Conservation (phyloP, 163 green algal species). For the Prototheca cutis region DNA sequence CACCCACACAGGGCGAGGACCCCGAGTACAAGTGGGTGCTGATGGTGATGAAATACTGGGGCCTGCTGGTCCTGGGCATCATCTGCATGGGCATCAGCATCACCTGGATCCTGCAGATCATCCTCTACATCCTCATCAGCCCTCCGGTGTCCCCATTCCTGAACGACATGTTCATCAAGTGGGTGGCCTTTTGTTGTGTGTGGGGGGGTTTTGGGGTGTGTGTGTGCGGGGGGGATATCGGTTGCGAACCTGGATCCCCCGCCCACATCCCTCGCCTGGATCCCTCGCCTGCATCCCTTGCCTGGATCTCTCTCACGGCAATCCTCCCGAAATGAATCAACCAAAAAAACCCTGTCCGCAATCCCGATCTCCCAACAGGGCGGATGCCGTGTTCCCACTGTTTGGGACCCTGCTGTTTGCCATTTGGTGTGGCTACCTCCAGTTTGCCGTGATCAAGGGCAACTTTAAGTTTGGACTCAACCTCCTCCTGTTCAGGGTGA, state of each 20-base stretch:
- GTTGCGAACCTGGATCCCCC: no score
- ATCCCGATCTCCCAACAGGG: not conserved
- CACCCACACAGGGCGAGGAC: conserved; percentile 79
- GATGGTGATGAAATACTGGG: conserved; percentile 76
- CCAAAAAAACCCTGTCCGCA: no score
- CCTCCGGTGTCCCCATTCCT: conserved; percentile 75
- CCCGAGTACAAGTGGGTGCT: conserved; percentile 77
- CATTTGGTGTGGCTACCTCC: conserved; percentile 90
- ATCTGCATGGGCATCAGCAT: conserved; percentile 56
- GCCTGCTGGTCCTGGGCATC: conserved; percentile 65
- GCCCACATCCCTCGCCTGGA: no score
- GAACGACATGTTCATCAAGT: conserved; percentile 63
- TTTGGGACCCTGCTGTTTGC: conserved; percentile 84
- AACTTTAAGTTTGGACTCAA: conserved; percentile 82
- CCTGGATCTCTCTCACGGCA: no score
- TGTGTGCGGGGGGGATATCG: no score
- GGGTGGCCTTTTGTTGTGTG: not conserved
- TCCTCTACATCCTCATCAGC: conserved; percentile 83
- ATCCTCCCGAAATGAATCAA: no score
- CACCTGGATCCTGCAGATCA: conserved; percentile 82
- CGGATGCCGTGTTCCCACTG: conserved; percentile 66
- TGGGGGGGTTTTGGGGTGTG: not conserved
- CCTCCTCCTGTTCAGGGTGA: conserved; percentile 70
- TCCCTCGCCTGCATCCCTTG: no score
- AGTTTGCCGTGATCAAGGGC: conserved; percentile 52